Evolutionary conservation across 805 yeast genomes (phyloP).

Genomic region (Lachancea dasiensis): DNA sequence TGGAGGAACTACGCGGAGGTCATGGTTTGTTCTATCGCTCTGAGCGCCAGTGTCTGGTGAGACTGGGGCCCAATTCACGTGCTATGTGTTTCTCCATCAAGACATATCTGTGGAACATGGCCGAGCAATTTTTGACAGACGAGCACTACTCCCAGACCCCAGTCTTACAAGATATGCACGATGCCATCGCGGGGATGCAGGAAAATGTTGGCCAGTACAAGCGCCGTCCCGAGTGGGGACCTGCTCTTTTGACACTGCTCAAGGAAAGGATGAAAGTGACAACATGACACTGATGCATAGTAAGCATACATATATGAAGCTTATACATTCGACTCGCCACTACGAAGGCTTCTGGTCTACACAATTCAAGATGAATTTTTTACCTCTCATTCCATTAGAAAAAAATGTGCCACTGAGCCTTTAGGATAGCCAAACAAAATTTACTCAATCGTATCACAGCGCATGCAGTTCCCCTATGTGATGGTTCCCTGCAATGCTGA

Average conservation of each 20-base stretch:
- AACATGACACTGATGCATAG: neutral
- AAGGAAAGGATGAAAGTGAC: conserved; percentile 7
- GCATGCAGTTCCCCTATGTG: conserved; percentile 5
- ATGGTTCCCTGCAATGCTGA: conserved; percentile 11
- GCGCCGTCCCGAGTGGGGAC: conserved; percentile 62
- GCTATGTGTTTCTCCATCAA: conserved; percentile 42
- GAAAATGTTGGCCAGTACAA: conserved; percentile 56
- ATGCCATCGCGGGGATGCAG: conserved; percentile 61
- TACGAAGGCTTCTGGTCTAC: no score
- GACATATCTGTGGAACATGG: conserved; percentile 39
- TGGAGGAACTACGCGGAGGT: conserved; percentile 30
- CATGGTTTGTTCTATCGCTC: conserved; percentile 49
- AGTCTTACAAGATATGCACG: conserved; percentile 47
- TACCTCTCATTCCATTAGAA: no score
- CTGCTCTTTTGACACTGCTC: conserved; percentile 40
- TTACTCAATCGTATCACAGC: conserved; percentile 4
- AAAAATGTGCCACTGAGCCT: conserved; percentile 26
- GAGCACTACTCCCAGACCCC: conserved; percentile 42
- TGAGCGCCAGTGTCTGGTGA: conserved; percentile 52
- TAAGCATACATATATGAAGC: no score
- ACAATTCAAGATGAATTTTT: no score
- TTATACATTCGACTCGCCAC: no score
- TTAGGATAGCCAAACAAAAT: conserved; percentile 12
- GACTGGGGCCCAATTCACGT: conserved; percentile 41
- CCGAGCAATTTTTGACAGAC: conserved; percentile 32